phyloP scores from a whole-genome alignment of 2,329 filamentous ascomycete genomes.

The Cercospora beticola region DNA sequence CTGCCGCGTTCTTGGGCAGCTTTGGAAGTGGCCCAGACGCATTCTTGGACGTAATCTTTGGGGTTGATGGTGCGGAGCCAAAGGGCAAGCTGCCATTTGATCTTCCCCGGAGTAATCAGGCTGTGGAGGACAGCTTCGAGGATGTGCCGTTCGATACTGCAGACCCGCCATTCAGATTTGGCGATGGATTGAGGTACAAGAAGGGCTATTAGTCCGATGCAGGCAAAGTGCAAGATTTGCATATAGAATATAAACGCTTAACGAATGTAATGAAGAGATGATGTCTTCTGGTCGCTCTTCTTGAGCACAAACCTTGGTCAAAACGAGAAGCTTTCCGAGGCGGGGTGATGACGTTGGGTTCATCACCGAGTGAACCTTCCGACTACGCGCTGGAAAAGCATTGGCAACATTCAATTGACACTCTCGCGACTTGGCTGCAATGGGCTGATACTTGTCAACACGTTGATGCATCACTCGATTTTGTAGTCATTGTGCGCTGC shows the following conservation, averaged over 20 bases:
- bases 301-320: not conserved
- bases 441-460: not conserved
- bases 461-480: not conserved
- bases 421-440: not conserved
- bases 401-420: not conserved
- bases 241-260: not conserved
- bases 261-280: not conserved
- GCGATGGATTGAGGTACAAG: conserved; percentile 39
- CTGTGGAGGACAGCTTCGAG: conserved; percentile 41
- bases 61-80: conserved; percentile 39
- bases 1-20: conserved; percentile 43
- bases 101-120: conserved; percentile 47
- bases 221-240: not conserved
- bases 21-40: conserved; percentile 45
- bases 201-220: not conserved
- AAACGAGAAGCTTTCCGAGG: not conserved
- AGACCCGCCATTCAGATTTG: conserved; percentile 40
- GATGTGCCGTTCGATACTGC: conserved; percentile 43
- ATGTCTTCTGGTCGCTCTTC: not conserved
- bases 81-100: conserved; percentile 51
- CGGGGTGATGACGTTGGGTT: not conserved
- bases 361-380: not conserved
- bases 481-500: not conserved
- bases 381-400: not conserved
- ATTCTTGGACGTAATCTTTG: conserved; percentile 48